Percentiles rank a stretch among this genome's conserved stretches.
These are phyloP conservation scores for Macrocystidia cucumis DNA, from an alignment of 1,284 basidiomycete species.

Conservation along the genomic window DNA sequence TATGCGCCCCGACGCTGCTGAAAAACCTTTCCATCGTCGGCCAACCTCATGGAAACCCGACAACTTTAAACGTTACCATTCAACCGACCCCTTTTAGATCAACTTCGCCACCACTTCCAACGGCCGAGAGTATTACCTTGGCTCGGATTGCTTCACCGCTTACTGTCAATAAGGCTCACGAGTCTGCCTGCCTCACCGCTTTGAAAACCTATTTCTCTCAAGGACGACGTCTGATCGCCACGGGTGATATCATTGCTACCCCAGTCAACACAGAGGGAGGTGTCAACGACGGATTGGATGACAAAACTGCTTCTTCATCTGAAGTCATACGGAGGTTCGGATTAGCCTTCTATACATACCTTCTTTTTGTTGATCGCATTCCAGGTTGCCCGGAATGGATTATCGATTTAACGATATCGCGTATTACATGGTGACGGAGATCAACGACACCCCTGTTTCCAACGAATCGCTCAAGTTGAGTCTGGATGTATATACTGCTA, in stretches of 20 bases:
- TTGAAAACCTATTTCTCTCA: conserved; percentile 64
- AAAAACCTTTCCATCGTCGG: conserved; percentile 36
- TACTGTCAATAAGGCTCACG: conserved; percentile 69
- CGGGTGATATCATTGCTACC: conserved; percentile 79
- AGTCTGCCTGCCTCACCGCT: conserved; percentile 61
- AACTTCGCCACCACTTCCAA: conserved; percentile 55
- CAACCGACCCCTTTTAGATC: conserved; percentile 49
- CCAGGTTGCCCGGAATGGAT: conserved; percentile 11
- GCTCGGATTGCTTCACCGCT: conserved; percentile 81
- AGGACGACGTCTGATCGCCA: conserved; percentile 58
- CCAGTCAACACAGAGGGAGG: conserved; percentile 37
- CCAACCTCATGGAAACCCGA: conserved; percentile 10
- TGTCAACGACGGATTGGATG: not conserved
- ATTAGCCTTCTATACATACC: not conserved
- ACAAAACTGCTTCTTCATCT: no score
- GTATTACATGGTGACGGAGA: conserved; percentile 76
- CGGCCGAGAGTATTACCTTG: conserved; percentile 68
- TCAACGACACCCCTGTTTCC: conserved; percentile 58
- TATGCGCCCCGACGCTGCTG: conserved; percentile 51
- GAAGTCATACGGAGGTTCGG: no score
- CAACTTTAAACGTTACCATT: conserved; percentile 28
- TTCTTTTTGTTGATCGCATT: no score
- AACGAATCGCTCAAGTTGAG: conserved; percentile 18
- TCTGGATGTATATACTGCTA: conserved; percentile 40
- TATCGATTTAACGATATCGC: conserved; percentile 25